Percentiles rank a stretch among this genome's conserved stretches.
phyloP scores from a whole-genome alignment of 148 eudicot species.

The Rhododendron griersonianum region DNA sequence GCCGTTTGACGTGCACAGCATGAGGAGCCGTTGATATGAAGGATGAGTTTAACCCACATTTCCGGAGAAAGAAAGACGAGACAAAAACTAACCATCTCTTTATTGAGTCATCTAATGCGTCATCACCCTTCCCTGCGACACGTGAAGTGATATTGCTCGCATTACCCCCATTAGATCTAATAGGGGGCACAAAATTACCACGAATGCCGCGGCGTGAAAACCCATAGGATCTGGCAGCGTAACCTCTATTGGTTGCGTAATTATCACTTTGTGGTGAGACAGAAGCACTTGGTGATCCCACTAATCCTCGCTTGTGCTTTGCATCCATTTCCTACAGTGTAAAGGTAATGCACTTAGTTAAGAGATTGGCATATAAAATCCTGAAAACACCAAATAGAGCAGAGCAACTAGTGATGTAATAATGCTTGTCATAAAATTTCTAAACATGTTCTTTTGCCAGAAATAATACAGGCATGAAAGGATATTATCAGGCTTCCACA shows the following conservation, averaged over 20 bases:
- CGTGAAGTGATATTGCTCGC: constrained; percentile 61
- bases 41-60: not conserved
- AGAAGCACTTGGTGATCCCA: constrained; percentile 59
- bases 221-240: constrained; percentile 72
- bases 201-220: constrained; percentile 91
- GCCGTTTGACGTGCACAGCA: not conserved
- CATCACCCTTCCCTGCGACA: constrained; percentile 69
- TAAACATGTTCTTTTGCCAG: not conserved
- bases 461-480: not conserved
- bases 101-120: constrained; percentile 72
- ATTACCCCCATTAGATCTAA: constrained; percentile 68
- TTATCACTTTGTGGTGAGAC: constrained; percentile 64
- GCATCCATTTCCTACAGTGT: constrained; percentile 77
- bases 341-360: constrained; percentile 8
- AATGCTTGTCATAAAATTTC: not conserved
- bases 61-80: not conserved
- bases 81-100: constrained; percentile 68
- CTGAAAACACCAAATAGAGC: not conserved
- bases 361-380: not conserved
- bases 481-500: not conserved
- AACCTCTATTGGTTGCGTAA: constrained; percentile 40
- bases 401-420: not conserved
- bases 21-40: not conserved
- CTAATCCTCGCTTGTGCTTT: constrained; percentile 65
- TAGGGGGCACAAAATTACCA: constrained; percentile 95